phyloP scores from a whole-genome alignment of 2,329 filamentous ascomycete species.

The Xylaria polymorpha region DNA sequence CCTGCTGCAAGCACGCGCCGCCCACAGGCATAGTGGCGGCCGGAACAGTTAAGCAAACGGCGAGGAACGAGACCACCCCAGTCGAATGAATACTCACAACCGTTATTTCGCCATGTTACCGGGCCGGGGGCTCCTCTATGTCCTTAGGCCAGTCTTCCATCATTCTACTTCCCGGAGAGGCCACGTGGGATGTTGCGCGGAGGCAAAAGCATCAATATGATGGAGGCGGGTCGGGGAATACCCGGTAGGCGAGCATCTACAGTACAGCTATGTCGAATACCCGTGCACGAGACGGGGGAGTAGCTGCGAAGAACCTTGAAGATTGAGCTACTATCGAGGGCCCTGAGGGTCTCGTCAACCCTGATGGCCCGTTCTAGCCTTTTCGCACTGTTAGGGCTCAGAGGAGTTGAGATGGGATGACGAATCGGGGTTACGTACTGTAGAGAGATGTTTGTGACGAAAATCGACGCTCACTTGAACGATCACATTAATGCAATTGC shows the following conservation, averaged over 20 bases:
- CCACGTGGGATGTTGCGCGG: no score
- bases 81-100: not conserved
- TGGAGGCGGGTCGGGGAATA: no score
- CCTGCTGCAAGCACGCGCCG: no score
- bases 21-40: not conserved
- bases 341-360: conserved; percentile 35
- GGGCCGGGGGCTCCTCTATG: not conserved
- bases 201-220: no score
- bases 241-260: no score
- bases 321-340: conserved; percentile 26
- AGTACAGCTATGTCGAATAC: not conserved
- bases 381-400: conserved; percentile 30
- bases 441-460: not conserved
- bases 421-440: not conserved
- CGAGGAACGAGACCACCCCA: not conserved
- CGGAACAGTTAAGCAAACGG: not conserved
- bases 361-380: conserved; percentile 30
- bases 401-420: conserved; percentile 4
- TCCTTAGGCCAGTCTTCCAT: not conserved
- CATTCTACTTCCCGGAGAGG: no score
- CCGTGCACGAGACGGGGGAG: not conserved
- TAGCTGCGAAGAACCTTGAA: not conserved
- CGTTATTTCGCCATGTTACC: not conserved
- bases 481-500: not conserved
- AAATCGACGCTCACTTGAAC: not conserved